A percentile compares a stretch with the other conserved stretches of the same genome.
Evolutionary conservation across 192 early-diverging fungal species (phyloP).

Genomic region (Umbelopsis ramanniana): DNA sequence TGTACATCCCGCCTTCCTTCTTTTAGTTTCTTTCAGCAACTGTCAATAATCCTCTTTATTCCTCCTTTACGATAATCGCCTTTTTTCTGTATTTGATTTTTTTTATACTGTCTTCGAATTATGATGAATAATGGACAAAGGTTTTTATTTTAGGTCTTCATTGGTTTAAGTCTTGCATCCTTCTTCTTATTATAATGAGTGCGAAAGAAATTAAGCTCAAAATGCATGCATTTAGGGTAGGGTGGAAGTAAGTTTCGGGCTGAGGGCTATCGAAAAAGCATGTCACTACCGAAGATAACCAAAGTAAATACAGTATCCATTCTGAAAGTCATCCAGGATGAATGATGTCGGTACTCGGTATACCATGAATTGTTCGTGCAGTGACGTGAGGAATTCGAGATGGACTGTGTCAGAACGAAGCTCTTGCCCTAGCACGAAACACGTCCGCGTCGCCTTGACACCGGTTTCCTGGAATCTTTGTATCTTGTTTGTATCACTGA

Average conservation of each 20-base stretch:
- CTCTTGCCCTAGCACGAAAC: conserved; percentile 41
- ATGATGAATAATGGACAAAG: not conserved
- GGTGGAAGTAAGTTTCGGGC: too few relatives aligned
- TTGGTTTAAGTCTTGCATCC: not conserved
- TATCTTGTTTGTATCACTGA: not conserved
- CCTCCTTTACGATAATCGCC: not conserved
- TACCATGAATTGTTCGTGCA: conserved; percentile 20
- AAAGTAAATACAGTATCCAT: conserved; percentile 19
- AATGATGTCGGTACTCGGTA: not conserved
- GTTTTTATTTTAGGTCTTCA: not conserved
- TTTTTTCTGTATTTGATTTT: not conserved
- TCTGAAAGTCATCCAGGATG: conserved; percentile 13
- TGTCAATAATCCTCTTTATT: conserved; percentile 8
- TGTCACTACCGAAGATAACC: not conserved
- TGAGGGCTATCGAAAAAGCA: not conserved
- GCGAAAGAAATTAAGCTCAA: not conserved
- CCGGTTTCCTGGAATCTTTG: not conserved
- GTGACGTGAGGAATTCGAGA: conserved; percentile 39
- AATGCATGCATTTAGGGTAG: not conserved
- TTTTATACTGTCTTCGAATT: not conserved
- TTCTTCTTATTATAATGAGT: not conserved
- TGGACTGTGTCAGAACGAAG: conserved; percentile 48
- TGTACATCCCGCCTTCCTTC: not conserved
- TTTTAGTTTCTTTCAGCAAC: not conserved
- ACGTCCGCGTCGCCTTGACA: conserved; percentile 19